Conservation (phyloP, 1,284 basidiomycete species). For the Ustilago sp. region DNA sequence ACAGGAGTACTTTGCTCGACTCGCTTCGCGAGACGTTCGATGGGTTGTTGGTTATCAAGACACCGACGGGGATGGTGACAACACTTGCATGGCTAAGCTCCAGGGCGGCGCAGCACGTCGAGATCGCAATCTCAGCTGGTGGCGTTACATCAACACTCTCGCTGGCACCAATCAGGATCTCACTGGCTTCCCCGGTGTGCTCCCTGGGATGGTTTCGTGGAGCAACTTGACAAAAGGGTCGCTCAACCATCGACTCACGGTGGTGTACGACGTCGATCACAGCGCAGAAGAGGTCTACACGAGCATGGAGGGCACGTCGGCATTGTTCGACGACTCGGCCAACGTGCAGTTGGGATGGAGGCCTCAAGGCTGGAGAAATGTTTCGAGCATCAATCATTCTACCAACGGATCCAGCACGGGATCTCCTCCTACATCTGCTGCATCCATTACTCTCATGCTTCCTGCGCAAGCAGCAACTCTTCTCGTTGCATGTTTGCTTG, state of each 20-base stretch:
- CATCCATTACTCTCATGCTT: background rate
- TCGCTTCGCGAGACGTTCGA: constrained; percentile 60
- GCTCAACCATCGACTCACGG: constrained; percentile 53
- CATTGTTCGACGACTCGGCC: constrained; percentile 53
- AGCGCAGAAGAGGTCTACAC: constrained; percentile 58
- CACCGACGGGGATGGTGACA: constrained; percentile 57
- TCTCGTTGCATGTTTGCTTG: background rate
- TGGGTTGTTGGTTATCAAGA: constrained; percentile 65
- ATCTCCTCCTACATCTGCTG: constrained; percentile 1
- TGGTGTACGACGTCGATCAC: constrained; percentile 62
- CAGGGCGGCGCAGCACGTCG: constrained; percentile 64
- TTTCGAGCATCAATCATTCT: constrained; percentile 18
- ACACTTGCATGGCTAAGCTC: constrained; percentile 65
- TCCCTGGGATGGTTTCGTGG: constrained; percentile 46
- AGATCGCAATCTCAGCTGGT: constrained; percentile 66
- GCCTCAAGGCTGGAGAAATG: constrained; percentile 60
- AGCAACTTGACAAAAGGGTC: constrained; percentile 34
- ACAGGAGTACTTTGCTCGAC: constrained; percentile 57
- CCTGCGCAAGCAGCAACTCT: background rate
- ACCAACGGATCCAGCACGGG: constrained; percentile 1
- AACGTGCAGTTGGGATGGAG: constrained; percentile 65
- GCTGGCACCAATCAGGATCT: constrained; percentile 59
- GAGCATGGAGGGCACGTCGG: constrained; percentile 55
- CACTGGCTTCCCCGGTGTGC: constrained; percentile 59
- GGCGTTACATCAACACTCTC: constrained; percentile 65